phyloP scores from a whole-genome alignment of 2,329 filamentous ascomycete genomes.

The Pyrenochaeta sp. region DNA sequence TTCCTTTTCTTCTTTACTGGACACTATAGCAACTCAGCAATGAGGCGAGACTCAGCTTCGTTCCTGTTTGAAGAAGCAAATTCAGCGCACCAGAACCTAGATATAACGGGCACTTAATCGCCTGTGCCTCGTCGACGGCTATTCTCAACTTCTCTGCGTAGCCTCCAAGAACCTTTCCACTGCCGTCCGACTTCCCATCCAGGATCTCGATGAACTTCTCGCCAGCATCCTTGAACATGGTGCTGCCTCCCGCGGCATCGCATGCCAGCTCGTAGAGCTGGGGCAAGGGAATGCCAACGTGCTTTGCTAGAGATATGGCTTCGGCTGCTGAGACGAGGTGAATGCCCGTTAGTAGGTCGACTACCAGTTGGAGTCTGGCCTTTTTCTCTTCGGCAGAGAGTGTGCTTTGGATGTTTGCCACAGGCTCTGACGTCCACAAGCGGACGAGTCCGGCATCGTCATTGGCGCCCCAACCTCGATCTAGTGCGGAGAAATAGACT shows the following conservation, averaged over 20 bases:
- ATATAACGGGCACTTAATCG: constrained; percentile 45
- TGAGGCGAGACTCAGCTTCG: constrained; percentile 25
- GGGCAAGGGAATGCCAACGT: constrained; percentile 46
- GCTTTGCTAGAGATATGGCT: constrained; percentile 48
- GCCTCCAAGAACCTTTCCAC: constrained; percentile 23
- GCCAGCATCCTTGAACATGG: constrained; percentile 44
- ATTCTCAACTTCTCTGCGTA: constrained; percentile 36
- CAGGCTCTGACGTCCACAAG: constrained; percentile 57
- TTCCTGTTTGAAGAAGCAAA: constrained; percentile 38
- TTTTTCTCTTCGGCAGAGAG: constrained; percentile 38
- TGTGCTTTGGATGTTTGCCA: constrained; percentile 40
- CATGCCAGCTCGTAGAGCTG: constrained; percentile 49
- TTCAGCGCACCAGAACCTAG: constrained; percentile 45
- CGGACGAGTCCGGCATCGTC: constrained; percentile 66
- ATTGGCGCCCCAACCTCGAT: constrained; percentile 63
- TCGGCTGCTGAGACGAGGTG: constrained; percentile 50
- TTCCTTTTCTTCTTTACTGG: not conserved
- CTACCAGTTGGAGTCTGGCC: constrained; percentile 46
- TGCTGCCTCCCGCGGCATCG: constrained; percentile 49
- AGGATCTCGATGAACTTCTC: constrained; percentile 43
- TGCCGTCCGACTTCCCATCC: constrained; percentile 36
- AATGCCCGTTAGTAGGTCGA: constrained; percentile 45
- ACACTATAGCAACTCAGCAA: constrained; percentile 35
- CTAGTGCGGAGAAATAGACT: constrained; percentile 67
- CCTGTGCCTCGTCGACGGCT: constrained; percentile 44